Conservation (phyloP, 225 moss, liverwort and hornwort genomes). For the Pleurozium schreberi region DNA sequence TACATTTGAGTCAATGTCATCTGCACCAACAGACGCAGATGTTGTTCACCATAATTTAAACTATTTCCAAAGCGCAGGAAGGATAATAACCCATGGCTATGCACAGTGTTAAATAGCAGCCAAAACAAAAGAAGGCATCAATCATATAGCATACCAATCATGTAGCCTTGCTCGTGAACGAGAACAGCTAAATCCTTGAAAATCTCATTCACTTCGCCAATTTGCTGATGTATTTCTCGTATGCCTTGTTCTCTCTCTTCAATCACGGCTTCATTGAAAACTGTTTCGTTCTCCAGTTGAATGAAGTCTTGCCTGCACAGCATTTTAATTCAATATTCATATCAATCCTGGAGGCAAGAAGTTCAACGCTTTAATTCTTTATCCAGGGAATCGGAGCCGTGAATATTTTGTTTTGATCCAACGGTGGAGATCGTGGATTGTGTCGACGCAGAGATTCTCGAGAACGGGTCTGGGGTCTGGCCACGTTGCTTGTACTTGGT, state of each 20-base stretch:
- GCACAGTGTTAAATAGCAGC: neutral
- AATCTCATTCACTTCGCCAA: constrained; percentile 94
- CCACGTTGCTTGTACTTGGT: neutral
- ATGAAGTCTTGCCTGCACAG: constrained; percentile 39
- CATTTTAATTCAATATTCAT: neutral
- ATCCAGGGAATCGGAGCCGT: neutral
- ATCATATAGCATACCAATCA: constrained; percentile 23
- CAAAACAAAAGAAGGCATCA: neutral
- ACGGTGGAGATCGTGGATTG: neutral
- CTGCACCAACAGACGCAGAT: constrained; percentile 13
- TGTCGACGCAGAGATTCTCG: neutral
- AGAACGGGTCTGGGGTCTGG: neutral
- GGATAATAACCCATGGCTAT: neutral
- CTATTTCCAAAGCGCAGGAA: neutral
- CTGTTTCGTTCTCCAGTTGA: constrained; percentile 42
- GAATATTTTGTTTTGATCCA: neutral
- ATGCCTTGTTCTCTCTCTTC: constrained; percentile 97
- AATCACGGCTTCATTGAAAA: constrained; percentile 88
- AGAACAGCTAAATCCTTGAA: constrained; percentile 94
- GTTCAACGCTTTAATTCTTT: neutral
- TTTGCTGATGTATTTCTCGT: constrained; percentile 89
- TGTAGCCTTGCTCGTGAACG: constrained; percentile 53
- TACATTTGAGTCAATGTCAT: constrained; percentile 46
- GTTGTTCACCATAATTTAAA: neutral
- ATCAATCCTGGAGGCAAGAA: neutral